These are phyloP conservation scores for Torulaspora delbrueckii DNA, from an alignment of 805 yeast genomes.

Conservation along the genomic window DNA sequence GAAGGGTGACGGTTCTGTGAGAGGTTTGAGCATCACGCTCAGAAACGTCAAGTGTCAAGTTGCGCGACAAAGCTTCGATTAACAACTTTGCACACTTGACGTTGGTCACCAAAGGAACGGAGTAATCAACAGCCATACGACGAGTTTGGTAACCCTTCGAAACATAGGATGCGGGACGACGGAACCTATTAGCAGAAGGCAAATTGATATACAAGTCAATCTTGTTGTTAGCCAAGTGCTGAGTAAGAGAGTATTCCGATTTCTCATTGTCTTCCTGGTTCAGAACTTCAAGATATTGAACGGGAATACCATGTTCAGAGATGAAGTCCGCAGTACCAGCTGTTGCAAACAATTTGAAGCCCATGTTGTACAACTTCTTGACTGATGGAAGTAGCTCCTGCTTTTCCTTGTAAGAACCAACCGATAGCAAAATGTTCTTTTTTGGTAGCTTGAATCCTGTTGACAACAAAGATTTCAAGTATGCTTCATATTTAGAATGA, in stretches of 20 bases:
- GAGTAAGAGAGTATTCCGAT: slow-evolving; percentile 90
- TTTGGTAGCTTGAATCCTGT: slow-evolving; percentile 94
- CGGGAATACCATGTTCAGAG: slow-evolving; percentile 91
- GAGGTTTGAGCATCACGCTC: slow-evolving; percentile 87
- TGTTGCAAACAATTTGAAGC: slow-evolving; percentile 90
- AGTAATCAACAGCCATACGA: slow-evolving; percentile 99
- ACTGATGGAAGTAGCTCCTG: slow-evolving; percentile 88
- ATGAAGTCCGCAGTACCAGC: slow-evolving; percentile 99
- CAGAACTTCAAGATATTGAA: slow-evolving; percentile 88
- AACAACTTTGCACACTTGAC: slow-evolving; percentile 95
- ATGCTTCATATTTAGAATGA: slow-evolving; percentile 93
- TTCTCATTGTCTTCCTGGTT: slow-evolving; percentile 71
- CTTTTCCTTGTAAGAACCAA: slow-evolving; percentile 97
- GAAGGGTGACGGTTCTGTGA: slow-evolving; percentile 72
- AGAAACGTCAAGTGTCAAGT: slow-evolving; percentile 58
- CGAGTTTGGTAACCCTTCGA: slow-evolving; percentile 97
- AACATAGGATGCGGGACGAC: slow-evolving; percentile 98
- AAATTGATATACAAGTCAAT: slow-evolving; percentile 93
- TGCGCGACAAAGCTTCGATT: slow-evolving; percentile 87
- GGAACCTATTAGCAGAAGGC: slow-evolving; percentile 94
- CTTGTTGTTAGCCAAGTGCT: slow-evolving; percentile 93
- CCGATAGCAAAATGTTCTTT: slow-evolving; percentile 87
- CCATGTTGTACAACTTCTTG: slow-evolving; percentile 70
- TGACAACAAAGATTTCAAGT: slow-evolving; percentile 87
- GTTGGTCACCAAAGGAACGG: slow-evolving; percentile 95